Evolutionary conservation across 2,329 filamentous ascomycete genomes (phyloP), one percentile per base, ranked within the genome.

Genomic region (Myotisia sp.): DNA sequence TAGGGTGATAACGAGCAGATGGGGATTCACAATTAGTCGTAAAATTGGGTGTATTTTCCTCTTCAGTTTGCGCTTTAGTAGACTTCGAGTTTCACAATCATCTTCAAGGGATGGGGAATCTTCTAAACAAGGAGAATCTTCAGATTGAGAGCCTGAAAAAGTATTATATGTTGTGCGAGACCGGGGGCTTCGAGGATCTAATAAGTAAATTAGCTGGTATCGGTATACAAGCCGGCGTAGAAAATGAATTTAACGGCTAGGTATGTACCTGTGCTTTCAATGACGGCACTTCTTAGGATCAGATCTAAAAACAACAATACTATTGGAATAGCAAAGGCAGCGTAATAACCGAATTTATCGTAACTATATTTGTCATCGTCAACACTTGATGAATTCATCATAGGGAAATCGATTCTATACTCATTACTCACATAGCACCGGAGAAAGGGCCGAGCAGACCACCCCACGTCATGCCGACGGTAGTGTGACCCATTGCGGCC

Each of bases 231-330:
- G n/a, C n/a, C n/a, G n/a, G n/a, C n/a, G n/a, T n/a, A n/a, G n/a
- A n/a, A n/a, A n/a, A n/a, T n/a, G n/a, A n/a, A n/a, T n/a, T n/a
- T n/a, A n/a, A n/a, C n/a, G n/a, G n/a, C n/a, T n/a, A n/a, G n/a
- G n/a, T n/a, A n/a, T n/a, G n/a, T 20, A 36, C 23, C 26, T 6
- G 35, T 22, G 18, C 71, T 71, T 50, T 78, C 74, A 12, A 78
- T 64, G 44, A 79, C 63, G 2, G 73, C 48, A 2, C 72, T 47
- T 10, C 74, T 66, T 61, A 78, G 66, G 10, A 68, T 38, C 34
- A 78, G 70, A 47, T 79, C 74, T 6, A 78, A 40, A 0, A 51
- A 58, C 2, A 77, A 49, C 4, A 76, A 47, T 0, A 54, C 64
- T n/a, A 70, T 44, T 1, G 53, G 50, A 21, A 55, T 41, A 3